These are phyloP conservation scores for Apiospora saccharicola DNA, from an alignment of 2,329 filamentous ascomycete species.

Conservation along the genomic window DNA sequence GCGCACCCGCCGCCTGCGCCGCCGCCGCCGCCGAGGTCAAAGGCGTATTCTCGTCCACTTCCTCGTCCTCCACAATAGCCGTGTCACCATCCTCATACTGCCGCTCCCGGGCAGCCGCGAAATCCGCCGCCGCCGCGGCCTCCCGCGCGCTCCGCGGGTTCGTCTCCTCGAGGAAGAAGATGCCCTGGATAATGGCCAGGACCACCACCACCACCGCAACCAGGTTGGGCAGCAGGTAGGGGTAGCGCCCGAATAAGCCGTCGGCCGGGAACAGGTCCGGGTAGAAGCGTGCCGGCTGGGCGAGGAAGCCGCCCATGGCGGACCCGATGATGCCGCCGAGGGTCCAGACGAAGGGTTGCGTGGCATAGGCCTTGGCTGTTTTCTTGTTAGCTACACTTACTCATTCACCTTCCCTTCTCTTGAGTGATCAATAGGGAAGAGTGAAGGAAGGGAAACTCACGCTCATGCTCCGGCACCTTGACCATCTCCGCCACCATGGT, in stretches of 20 bases:
- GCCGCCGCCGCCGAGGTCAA: neutral
- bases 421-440: neutral
- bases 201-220: slow-evolving; percentile 67
- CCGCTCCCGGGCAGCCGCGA: neutral
- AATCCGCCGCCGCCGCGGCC: slow-evolving; percentile 33
- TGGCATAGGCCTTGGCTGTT: slow-evolving; percentile 44
- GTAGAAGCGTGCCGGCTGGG: slow-evolving; percentile 46
- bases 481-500: slow-evolving; percentile 52
- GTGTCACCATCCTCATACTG: slow-evolving; percentile 39
- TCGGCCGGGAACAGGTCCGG: slow-evolving; percentile 46
- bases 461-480: slow-evolving; percentile 50
- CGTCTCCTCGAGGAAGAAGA: slow-evolving; percentile 63
- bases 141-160: slow-evolving; percentile 38
- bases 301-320: slow-evolving; percentile 47
- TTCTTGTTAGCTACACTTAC: neutral
- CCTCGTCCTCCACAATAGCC: slow-evolving; percentile 27
- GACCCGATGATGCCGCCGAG: slow-evolving; percentile 47
- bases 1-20: neutral
- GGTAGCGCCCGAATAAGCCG: slow-evolving; percentile 65
- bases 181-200: slow-evolving; percentile 67
- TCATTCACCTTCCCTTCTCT: neutral
- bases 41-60: neutral
- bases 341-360: slow-evolving; percentile 48
- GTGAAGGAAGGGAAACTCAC: slow-evolving; percentile 31
- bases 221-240: slow-evolving; percentile 75